These are phyloP conservation scores for Rhizopus delemar DNA, from an alignment of 371 early-diverging fungal species.

Conservation along the genomic window DNA sequence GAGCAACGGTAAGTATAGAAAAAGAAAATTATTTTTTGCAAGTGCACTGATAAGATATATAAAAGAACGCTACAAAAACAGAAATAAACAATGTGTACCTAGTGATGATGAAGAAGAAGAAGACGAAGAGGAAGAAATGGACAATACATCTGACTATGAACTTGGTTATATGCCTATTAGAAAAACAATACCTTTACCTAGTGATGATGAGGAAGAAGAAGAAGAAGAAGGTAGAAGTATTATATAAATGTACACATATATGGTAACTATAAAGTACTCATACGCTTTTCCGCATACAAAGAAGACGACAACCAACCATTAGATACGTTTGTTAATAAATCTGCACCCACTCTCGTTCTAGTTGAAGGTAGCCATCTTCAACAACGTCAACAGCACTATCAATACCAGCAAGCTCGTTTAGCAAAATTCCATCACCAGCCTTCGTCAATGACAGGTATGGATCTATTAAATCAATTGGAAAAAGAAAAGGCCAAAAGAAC, in stretches of 20 bases:
- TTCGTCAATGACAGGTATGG: slow-evolving; percentile 22
- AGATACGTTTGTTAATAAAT: background rate
- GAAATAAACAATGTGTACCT: slow-evolving; percentile 37
- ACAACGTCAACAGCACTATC: slow-evolving; percentile 33
- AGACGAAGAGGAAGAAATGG: slow-evolving; percentile 28
- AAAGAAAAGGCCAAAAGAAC: slow-evolving; percentile 21
- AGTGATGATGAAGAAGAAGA: slow-evolving; percentile 37
- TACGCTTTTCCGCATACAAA: background rate
- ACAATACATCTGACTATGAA: slow-evolving; percentile 6
- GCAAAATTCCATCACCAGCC: slow-evolving; percentile 27
- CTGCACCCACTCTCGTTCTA: background rate
- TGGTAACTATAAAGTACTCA: background rate
- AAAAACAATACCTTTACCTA: slow-evolving; percentile 15
- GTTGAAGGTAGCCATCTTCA: slow-evolving; percentile 18
- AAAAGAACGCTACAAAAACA: slow-evolving; percentile 10
- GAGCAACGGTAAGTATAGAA: background rate
- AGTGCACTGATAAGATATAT: background rate
- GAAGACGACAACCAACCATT: background rate
- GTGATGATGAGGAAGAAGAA: slow-evolving; percentile 35
- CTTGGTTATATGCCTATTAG: slow-evolving; percentile 16
- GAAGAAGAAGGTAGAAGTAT: background rate
- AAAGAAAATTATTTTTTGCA: background rate
- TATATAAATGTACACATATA: background rate
- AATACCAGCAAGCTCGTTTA: slow-evolving; percentile 24
- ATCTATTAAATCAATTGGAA: slow-evolving; percentile 18